These are phyloP conservation scores for Glonium stellatum DNA, from an alignment of 495 filamentous ascomycete genomes.

Conservation along the genomic window DNA sequence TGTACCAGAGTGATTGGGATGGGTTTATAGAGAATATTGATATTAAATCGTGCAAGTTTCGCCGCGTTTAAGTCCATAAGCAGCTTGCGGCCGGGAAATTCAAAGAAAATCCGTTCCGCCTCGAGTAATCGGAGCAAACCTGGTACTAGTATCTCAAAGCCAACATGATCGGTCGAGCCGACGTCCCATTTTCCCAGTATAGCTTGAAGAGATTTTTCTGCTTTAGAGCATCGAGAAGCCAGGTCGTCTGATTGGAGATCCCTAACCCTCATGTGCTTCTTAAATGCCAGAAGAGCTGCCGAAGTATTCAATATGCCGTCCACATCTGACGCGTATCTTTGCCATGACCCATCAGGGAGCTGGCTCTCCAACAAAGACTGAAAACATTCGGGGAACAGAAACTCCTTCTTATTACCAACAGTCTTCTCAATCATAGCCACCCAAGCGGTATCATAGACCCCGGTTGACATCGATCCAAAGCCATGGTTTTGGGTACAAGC, in stretches of 20 bases:
- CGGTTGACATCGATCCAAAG: constrained; percentile 19
- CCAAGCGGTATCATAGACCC: constrained; percentile 23
- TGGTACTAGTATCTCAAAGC: constrained; percentile 18
- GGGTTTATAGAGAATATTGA: constrained; percentile 30
- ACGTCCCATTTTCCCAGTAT: too few species aligned
- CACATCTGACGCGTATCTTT: constrained; percentile 15
- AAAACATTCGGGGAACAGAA: constrained; percentile 19
- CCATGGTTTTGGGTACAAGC: neutral
- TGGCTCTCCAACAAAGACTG: constrained; percentile 19
- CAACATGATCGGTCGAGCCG: constrained; percentile 6
- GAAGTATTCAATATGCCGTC: constrained; percentile 25
- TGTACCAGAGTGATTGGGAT: constrained; percentile 37
- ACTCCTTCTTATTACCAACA: constrained; percentile 3
- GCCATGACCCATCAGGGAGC: constrained; percentile 19
- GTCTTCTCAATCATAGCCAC: constrained; percentile 22
- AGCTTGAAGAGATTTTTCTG: too few species aligned
- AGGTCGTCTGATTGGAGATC: constrained; percentile 4
- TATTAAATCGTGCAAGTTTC: constrained; percentile 14
- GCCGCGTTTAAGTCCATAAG: constrained; percentile 19
- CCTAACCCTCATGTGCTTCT: constrained; percentile 5
- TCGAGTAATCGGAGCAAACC: constrained; percentile 17
- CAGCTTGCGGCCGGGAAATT: constrained; percentile 17
- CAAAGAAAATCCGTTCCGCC: constrained; percentile 13
- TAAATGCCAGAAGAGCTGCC: constrained; percentile 20
- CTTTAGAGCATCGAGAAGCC: constrained; percentile 11